A percentile compares a stretch with the other conserved stretches of the same genome.
Conservation (phyloP, 164 flowering plant genomes). For the Houttuynia cordata region DNA sequence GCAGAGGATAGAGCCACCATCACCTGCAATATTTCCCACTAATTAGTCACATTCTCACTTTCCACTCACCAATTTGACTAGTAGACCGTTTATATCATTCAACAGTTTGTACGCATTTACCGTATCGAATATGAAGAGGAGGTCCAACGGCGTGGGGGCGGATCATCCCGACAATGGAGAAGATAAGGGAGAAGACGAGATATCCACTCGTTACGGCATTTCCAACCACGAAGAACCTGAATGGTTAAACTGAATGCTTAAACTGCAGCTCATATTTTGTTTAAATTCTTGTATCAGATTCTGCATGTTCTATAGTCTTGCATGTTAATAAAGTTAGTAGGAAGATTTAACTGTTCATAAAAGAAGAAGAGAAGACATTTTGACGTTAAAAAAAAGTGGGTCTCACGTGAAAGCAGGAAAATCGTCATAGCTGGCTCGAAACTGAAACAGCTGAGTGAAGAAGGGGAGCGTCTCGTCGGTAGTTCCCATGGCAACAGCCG, state of each 20-base stretch:
- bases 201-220: slow-evolving; percentile 50
- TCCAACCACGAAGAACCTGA: slow-evolving; percentile 74
- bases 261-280: not conserved
- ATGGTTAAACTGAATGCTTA: not conserved
- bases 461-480: slow-evolving; percentile 75
- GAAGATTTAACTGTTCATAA: not conserved
- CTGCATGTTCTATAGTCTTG: not conserved
- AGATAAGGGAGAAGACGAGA: slow-evolving; percentile 60
- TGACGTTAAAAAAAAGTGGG: not conserved
- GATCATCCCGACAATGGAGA: slow-evolving; percentile 56
- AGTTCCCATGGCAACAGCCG: slow-evolving; percentile 61
- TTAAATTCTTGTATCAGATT: no score
- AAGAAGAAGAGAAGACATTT: not conserved
- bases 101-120: slow-evolving; percentile 20
- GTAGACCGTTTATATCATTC: no score
- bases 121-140: slow-evolving; percentile 50
- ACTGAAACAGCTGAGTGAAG: slow-evolving; percentile 82
- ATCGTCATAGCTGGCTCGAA: slow-evolving; percentile 62
- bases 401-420: slow-evolving; percentile 64
- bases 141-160: slow-evolving; percentile 43
- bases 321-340: not conserved
- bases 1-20: slow-evolving; percentile 44
- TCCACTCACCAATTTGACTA: no score
- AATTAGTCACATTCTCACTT: no score
- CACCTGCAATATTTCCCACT: slow-evolving; percentile 27